Percentiles rank a stretch among this genome's conserved stretches.
These are phyloP conservation scores for Neurospora hispaniola DNA, from an alignment of 495 filamentous ascomycete species.

Conservation along the genomic window DNA sequence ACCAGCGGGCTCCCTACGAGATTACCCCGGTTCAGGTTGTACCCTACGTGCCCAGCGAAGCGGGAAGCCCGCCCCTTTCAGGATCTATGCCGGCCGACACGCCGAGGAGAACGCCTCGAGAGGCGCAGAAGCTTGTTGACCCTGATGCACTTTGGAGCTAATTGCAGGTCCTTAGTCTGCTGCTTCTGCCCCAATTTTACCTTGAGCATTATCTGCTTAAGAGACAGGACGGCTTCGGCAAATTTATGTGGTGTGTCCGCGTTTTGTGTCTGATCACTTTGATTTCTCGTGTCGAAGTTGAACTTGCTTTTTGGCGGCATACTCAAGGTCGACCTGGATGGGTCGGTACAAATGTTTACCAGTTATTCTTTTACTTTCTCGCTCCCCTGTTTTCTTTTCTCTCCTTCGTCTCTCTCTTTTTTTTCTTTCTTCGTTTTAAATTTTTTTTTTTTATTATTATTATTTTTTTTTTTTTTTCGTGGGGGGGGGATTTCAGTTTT, in stretches of 20 bases:
- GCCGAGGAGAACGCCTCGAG: constrained; percentile 4
- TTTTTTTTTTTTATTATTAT: neutral
- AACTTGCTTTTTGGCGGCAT: neutral
- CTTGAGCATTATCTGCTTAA: neutral
- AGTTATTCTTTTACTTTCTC: neutral
- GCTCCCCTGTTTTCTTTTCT: no score
- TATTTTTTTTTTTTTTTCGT: neutral
- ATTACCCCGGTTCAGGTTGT: neutral
- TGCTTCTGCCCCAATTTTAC: neutral
- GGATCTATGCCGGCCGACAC: neutral
- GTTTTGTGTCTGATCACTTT: neutral
- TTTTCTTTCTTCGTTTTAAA: no score
- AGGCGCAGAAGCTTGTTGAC: constrained; percentile 7
- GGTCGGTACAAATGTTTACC: neutral
- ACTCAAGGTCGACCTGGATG: neutral
- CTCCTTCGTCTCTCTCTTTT: neutral
- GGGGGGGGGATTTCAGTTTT: neutral
- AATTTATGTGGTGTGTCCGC: neutral
- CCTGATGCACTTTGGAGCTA: constrained; percentile 12
- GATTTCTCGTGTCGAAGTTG: neutral
- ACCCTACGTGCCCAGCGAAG: constrained; percentile 6
- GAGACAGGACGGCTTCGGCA: neutral
- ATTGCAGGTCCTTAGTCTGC: neutral
- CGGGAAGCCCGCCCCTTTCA: neutral
- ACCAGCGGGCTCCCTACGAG: constrained; percentile 10